A percentile compares a stretch with the other conserved stretches of the same genome.
Conservation (phyloP, 106 monocot genomes). For the Dactylorhiza incarnata region DNA sequence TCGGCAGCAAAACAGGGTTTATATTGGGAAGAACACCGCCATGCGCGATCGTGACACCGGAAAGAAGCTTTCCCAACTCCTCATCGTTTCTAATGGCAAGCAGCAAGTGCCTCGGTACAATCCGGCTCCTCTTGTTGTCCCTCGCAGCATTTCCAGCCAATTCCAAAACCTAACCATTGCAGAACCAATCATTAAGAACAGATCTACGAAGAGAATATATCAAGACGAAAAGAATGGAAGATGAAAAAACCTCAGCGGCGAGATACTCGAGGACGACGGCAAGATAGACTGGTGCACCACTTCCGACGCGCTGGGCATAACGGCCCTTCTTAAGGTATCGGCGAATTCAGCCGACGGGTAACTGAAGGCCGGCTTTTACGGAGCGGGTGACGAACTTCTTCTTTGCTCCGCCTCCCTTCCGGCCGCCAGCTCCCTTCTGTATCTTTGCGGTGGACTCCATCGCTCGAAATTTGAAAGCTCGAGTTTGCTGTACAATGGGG, state of each 20-base stretch:
- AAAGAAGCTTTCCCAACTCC: slow-evolving; percentile 4
- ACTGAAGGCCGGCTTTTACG: slow-evolving; percentile 44
- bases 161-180: not conserved
- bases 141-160: slow-evolving; percentile 2
- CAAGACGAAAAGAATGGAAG: not conserved
- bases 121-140: slow-evolving; percentile 8
- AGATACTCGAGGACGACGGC: slow-evolving; percentile 57
- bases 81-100: slow-evolving; percentile 1
- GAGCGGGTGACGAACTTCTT: slow-evolving; percentile 26
- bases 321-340: slow-evolving; percentile 52
- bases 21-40: slow-evolving; percentile 6
- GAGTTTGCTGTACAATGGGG: too few species aligned
- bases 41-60: not conserved
- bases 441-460: slow-evolving; percentile 7
- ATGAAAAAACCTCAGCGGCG: slow-evolving; percentile 33
- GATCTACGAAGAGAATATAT: not conserved
- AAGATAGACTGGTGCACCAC: slow-evolving; percentile 47
- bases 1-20: slow-evolving; percentile 6
- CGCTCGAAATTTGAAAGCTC: not conserved
- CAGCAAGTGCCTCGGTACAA: not conserved
- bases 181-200: not conserved
- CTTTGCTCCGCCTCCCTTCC: slow-evolving; percentile 28
- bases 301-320: slow-evolving; percentile 47
- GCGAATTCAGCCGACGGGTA: slow-evolving; percentile 49
- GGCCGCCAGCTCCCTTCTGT: slow-evolving; percentile 30